Evolutionary conservation across 2,329 filamentous ascomycete genomes (phyloP).

Genomic region (Diaporthe destruens): DNA sequence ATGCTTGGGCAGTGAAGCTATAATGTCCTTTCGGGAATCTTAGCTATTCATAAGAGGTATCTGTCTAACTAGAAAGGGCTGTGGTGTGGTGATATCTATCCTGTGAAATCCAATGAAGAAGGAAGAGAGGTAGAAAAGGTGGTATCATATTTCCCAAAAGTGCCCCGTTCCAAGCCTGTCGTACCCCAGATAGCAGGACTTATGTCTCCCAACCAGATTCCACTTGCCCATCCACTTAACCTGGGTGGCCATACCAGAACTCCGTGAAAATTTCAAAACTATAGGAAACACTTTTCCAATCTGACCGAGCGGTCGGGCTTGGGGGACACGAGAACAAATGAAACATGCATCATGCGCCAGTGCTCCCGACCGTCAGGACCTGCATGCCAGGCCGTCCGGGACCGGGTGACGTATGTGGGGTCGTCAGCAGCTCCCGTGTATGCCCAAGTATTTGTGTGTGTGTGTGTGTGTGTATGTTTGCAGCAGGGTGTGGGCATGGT

Average conservation of each 20-base stretch:
- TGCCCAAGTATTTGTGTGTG: not conserved
- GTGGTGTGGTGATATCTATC: constrained; percentile 18
- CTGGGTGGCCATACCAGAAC: constrained; percentile 2
- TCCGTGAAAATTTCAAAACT: not conserved
- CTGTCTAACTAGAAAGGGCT: constrained; percentile 25
- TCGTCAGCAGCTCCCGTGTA: not conserved
- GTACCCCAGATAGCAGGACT: constrained; percentile 1
- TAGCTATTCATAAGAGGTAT: not conserved
- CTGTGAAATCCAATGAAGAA: constrained; percentile 5
- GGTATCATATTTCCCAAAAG: constrained; percentile 18
- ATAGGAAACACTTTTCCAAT: not conserved
- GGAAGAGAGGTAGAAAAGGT: not conserved
- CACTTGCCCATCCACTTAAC: constrained; percentile 2
- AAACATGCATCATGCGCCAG: constrained; percentile 1
- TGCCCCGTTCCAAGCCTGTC: constrained; percentile 2
- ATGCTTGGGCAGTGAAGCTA: constrained; percentile 22
- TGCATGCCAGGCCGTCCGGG: constrained; percentile 6
- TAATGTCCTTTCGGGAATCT: not conserved
- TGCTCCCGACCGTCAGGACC: constrained; percentile 12
- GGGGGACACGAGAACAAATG: not conserved
- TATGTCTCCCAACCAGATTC: not conserved
- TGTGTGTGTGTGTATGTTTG: not conserved
- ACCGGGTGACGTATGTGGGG: constrained; percentile 11
- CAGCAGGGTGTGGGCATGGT: not conserved
- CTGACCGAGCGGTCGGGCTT: not conserved